Evolutionary conservation across 1,284 basidiomycete genomes (phyloP), one percentile per base, ranked within the genome.

Genomic region (Volvariella surrecta): DNA sequence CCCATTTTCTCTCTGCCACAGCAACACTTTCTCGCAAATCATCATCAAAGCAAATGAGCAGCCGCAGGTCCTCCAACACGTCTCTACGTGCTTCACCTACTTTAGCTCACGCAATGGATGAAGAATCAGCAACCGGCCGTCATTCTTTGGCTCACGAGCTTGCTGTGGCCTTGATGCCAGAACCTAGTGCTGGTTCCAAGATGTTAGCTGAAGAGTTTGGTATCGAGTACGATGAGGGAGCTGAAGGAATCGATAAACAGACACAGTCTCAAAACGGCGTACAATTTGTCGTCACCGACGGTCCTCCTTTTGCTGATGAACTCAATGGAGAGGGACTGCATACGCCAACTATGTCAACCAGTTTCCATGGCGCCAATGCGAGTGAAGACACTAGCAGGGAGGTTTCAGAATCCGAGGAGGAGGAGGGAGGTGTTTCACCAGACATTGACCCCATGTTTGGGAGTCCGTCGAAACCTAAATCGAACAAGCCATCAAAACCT

Each of bases 141-240:
- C 75, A 81, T 57, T 89, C 86, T 2, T 71, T 89, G 21, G 86
- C 86, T 4, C 86, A 89, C 60, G 86, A 89, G 55, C 73, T 89
- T 30, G 86, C 87, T 4, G 76, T 80, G 21, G 86, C 86, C 16
- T 70, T 89, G 40, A 84, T 89, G 76, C 86, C 86, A 24, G 86
- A 89, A 60, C 87, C 86, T 0, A 81, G 72, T 45, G 70, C 74
- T 28, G 74, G 82, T 35, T 87, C 85, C 11, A 82, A 76, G 58
- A 58, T 87, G 37, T 67, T 89, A 8, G 83, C 84, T 17, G 86
- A 89, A 57, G 87, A 89, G 59, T 85, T 89, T 52, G 86, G 86
- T 8, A 82, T 89, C 49, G 87, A 89, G 56, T 89, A 84, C 52
- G 86, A 89, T 48, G 86, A 88, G 56, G 86, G 82, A 22, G 83